These are phyloP conservation scores for Talinum fruticosum DNA, from an alignment of 148 eudicot genomes.

Conservation along the genomic window DNA sequence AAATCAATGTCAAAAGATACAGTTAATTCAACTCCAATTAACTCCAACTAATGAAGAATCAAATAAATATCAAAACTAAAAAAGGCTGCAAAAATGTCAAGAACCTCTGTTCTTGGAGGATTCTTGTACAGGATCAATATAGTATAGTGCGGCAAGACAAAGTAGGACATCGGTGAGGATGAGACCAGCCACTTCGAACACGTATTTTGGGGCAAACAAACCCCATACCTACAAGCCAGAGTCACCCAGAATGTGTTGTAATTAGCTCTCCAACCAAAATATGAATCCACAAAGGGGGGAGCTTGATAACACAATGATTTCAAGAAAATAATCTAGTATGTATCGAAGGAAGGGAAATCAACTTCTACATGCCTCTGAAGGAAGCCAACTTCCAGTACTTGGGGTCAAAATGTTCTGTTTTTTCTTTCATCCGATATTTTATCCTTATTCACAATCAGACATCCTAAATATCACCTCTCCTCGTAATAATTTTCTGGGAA, in stretches of 20 bases:
- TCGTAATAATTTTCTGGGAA: too few relatives aligned
- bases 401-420: too few relatives aligned
- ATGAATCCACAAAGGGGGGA: background rate
- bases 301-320: background rate
- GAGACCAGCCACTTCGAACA: conserved; percentile 86
- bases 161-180: conserved; percentile 60
- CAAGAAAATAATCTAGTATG: too few relatives aligned
- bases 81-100: background rate
- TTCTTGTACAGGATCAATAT: conserved; percentile 39
- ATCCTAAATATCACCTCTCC: too few relatives aligned
- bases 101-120: conserved; percentile 21
- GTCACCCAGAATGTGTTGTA: background rate
- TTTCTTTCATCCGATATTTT: too few relatives aligned
- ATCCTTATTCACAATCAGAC: too few relatives aligned
- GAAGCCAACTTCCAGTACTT: too few relatives aligned
- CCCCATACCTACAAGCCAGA: conserved; percentile 96
- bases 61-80: background rate
- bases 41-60: too few relatives aligned
- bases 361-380: too few relatives aligned
- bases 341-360: too few relatives aligned
- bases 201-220: conserved; percentile 91
- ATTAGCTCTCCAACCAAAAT: background rate
- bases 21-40: too few relatives aligned
- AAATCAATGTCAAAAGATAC: too few relatives aligned
- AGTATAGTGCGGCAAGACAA: conserved; percentile 61